Evolutionary conservation across 768 basidiomycete species (phyloP), one percentile per base, ranked within the genome.

Genomic region (Russula foetens): DNA sequence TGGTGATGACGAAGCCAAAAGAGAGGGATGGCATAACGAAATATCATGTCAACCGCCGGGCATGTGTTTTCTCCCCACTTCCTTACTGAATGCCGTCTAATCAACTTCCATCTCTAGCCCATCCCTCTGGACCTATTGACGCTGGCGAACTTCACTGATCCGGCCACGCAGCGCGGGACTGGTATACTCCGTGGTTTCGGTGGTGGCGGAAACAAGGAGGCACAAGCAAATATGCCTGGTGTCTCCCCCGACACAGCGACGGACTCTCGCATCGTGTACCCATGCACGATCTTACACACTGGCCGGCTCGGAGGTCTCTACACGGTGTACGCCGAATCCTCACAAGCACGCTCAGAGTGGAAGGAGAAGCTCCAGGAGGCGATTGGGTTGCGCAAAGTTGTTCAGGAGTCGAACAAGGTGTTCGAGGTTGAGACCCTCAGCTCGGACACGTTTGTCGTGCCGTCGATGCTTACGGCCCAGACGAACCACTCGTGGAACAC

Each of bases 361-460:
- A 87, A 91, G 71, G 77, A 83, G 67, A 94, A 92, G 71, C 74
- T 98, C 4, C 84, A 92, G 60, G 90, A 96, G 71, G 94, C 95
- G 17, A 82, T 93, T 53, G 88, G 85, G 9, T 69, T 96, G 58
- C 83, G 95, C 47, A 86, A 82, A 67, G 85, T 88, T 35, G 92
- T 94, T 29, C 89, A 95, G 69, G 95, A 98, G 69, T 88, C 89
- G 26, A 94, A 92, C 73, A 93, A 92, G 76, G 92, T 92, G 19
- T 97, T 98, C 66, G 94, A 98, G 74, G 81, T 94, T 59, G 90
- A 92, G 69, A 90, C 90, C 2, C 77, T 97, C 56, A 95, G 92
- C 70, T 78, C 83, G 21, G 92, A 95, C 67, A 94, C 92, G 0
- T 97, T 97, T 78, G 73, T 88, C 49, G 81, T 91, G 23, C 89